A percentile compares a stretch with the other conserved stretches of the same genome.
phyloP scores from a whole-genome alignment of 345 rosid species.

The Linum lewisii region DNA sequence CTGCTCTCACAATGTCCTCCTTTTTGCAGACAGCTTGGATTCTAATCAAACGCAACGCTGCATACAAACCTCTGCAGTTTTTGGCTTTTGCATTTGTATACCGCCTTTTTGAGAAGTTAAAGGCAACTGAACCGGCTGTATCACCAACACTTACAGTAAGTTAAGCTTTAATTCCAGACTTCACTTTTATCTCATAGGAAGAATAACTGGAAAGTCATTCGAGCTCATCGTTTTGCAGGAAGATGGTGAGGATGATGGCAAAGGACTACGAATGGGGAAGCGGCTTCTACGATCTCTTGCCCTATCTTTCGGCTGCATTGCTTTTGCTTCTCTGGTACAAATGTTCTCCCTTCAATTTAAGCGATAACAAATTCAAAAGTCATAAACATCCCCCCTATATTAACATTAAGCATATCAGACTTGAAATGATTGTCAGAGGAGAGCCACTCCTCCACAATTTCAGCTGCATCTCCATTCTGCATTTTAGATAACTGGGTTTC shows the following conservation, averaged over 20 bases:
- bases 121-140: constrained; percentile 63
- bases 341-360: constrained; percentile 3
- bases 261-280: constrained; percentile 71
- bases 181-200: background rate
- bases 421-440: no score
- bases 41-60: constrained; percentile 55
- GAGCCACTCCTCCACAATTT: background rate
- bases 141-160: constrained; percentile 69
- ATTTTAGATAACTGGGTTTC: background rate
- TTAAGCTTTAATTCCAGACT: background rate
- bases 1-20: constrained; percentile 8
- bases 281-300: constrained; percentile 81
- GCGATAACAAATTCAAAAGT: no score
- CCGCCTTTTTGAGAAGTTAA: constrained; percentile 84
- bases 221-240: constrained; percentile 50
- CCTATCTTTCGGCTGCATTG: constrained; percentile 73
- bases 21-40: constrained; percentile 83
- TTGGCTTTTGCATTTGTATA: constrained; percentile 85
- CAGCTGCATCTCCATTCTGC: background rate
- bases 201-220: constrained; percentile 8
- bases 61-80: constrained; percentile 90
- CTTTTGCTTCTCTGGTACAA: constrained; percentile 78
- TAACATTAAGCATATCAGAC: no score
- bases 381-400: no score
- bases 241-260: constrained; percentile 78